A percentile compares a stretch with the other conserved stretches of the same genome.
Evolutionary conservation across 805 yeast genomes (phyloP).

Genomic region (Starmerella stellata): DNA sequence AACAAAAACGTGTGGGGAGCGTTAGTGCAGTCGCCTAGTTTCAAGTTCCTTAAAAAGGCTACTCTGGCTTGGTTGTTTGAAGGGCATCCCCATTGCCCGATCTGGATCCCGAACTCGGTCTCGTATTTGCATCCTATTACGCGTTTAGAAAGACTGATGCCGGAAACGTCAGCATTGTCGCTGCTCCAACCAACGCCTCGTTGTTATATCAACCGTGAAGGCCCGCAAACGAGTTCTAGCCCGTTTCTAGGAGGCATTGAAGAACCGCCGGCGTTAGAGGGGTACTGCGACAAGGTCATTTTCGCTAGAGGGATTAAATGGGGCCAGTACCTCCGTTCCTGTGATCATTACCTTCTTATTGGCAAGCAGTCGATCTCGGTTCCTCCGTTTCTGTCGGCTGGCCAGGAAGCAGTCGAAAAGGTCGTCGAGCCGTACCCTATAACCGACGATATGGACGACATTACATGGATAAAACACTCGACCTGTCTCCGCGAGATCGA

Average conservation of each 20-base stretch:
- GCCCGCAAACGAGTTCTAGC: neutral
- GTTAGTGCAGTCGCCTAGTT: neutral
- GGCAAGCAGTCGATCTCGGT: slow-evolving; percentile 35
- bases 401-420: slow-evolving; percentile 14
- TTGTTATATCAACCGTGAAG: slow-evolving; percentile 5
- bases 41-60: slow-evolving; percentile 1
- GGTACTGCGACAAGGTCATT: slow-evolving; percentile 43
- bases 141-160: slow-evolving; percentile 7
- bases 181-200: slow-evolving; percentile 7
- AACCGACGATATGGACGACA: slow-evolving; percentile 26
- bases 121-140: slow-evolving; percentile 5
- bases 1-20: slow-evolving; percentile 1
- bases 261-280: slow-evolving; percentile 70
- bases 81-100: slow-evolving; percentile 3
- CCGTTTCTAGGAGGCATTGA: slow-evolving; percentile 6
- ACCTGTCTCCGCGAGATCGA: slow-evolving; percentile 29
- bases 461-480: slow-evolving; percentile 37
- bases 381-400: slow-evolving; percentile 32
- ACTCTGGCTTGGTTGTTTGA: slow-evolving; percentile 9
- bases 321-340: slow-evolving; percentile 42
- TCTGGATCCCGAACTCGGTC: slow-evolving; percentile 8
- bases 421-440: slow-evolving; percentile 39
- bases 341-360: slow-evolving; percentile 43
- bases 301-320: slow-evolving; percentile 25
- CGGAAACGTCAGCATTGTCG: neutral